Conservation (phyloP, 2,329 filamentous ascomycete genomes). For the Pseudogymnoascus sp. region DNA sequence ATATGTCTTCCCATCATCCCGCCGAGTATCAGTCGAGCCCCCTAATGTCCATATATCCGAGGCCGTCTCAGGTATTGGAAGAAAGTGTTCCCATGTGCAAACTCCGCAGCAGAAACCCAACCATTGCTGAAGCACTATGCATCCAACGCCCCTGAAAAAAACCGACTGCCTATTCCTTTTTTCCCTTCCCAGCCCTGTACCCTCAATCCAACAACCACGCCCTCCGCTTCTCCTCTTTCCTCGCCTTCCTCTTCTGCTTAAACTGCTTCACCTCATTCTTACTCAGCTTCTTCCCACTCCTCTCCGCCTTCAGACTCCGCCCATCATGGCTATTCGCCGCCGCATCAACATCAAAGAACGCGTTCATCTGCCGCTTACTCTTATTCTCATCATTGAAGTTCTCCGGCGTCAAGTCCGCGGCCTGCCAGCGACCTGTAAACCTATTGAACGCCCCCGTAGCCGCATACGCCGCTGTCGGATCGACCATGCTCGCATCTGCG, state of each 20-base stretch:
- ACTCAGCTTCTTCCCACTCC: slow-evolving; percentile 73
- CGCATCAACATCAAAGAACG: slow-evolving; percentile 92
- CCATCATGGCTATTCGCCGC: slow-evolving; percentile 89
- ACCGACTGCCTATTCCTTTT: neutral
- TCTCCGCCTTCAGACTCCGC: slow-evolving; percentile 83
- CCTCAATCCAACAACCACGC: slow-evolving; percentile 81
- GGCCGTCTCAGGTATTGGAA: neutral
- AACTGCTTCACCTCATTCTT: slow-evolving; percentile 87
- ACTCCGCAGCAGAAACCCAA: neutral
- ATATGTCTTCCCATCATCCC: neutral
- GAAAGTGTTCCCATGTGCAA: neutral
- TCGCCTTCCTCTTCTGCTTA: slow-evolving; percentile 80
- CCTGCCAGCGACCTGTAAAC: slow-evolving; percentile 80
- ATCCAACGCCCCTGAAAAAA: slow-evolving; percentile 4
- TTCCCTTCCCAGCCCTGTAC: neutral
- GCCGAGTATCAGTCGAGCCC: neutral
- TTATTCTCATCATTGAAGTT: slow-evolving; percentile 84
- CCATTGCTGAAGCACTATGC: neutral
- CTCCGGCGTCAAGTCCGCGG: slow-evolving; percentile 60
- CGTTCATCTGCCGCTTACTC: slow-evolving; percentile 79
- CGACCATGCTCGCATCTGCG: slow-evolving; percentile 29
- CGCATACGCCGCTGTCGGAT: slow-evolving; percentile 51
- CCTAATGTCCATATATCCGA: neutral
- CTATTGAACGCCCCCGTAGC: slow-evolving; percentile 80
- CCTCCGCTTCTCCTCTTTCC: slow-evolving; percentile 89